Evolutionary conservation across 768 basidiomycete species (phyloP), one percentile per base, ranked within the genome.

Genomic region (Boletus coccyginus): DNA sequence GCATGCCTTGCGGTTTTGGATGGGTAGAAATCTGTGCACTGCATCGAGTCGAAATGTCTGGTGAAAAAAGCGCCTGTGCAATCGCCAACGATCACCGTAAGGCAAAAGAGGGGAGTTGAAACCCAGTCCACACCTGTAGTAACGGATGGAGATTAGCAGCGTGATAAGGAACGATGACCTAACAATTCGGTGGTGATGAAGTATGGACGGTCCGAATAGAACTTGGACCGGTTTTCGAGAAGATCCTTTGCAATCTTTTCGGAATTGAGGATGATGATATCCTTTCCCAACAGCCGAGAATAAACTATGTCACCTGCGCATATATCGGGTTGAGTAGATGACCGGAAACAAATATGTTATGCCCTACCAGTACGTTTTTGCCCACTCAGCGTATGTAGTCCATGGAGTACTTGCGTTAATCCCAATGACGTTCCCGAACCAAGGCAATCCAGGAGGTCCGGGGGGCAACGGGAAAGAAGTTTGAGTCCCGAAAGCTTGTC

Each of bases 41-140:
- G 29, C 45, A 0, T 46, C 42, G 0, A 0, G 14, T 3, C 48
- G 27, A n/a, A 62, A 58, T 0, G 60, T 51, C 21, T 62, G 60
- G 39, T 62, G 61, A 14, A 62, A 54, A 29, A 62, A n/a, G 2
- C 50, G 61, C 17, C 61, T 35, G 12, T 62, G 60, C 5, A 58
- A 13, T 24, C 61, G 52, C 62, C 62, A 63, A 13, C 3, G 17
- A n/a, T 63, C 46, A 0, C 62, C 54, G 3, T 63, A 56, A 2
- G 12, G 39, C 39, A 61, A 1, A 0, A 50, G 0, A 10, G 7
- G 24, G 0, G 60, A 31, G 10, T 43, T 31, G 29, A 51, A 61
- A 8, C 11, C 58, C 9, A 60, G 0, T 2, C 59, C 58, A 24
- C 43, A 29, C 9, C 59, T 60, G 12, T 4, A 21, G n/a, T 44